These are phyloP conservation scores for Yarrowia sp. DNA, from an alignment of 805 yeast species.

Conservation along the genomic window DNA sequence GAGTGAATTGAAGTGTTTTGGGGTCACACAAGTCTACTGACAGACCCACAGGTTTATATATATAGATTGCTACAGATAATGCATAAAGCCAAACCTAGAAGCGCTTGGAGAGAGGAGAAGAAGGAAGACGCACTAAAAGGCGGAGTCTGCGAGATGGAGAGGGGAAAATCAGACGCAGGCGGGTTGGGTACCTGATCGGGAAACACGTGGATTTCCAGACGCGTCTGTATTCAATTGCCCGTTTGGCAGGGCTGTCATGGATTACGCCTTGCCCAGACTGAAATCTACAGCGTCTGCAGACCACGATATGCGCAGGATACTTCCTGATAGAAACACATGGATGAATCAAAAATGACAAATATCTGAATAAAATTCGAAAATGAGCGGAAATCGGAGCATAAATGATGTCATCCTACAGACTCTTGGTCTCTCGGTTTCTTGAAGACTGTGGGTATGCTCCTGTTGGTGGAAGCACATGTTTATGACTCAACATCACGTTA, in stretches of 20 bases:
- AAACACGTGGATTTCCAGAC: background rate
- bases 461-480: background rate
- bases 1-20: background rate
- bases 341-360: background rate
- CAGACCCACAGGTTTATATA: conserved; percentile 6
- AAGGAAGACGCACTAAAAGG: background rate
- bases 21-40: background rate
- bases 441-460: background rate
- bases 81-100: conserved; percentile 8
- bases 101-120: background rate
- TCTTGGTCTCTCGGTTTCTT: no score
- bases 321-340: background rate
- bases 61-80: conserved; percentile 29
- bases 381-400: background rate
- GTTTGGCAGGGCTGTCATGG: background rate
- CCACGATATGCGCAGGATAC: conserved; percentile 8
- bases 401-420: conserved; percentile 3
- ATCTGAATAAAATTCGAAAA: background rate
- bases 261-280: background rate
- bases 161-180: background rate
- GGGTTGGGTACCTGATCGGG: conserved; percentile 1
- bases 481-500: background rate
- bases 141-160: conserved; percentile 8
- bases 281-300: background rate
- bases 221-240: background rate